Base-by-base conservation (phyloP, 202 grass and related monocot genomes). In the Bolboschoenoplectus hybrid region DNA sequence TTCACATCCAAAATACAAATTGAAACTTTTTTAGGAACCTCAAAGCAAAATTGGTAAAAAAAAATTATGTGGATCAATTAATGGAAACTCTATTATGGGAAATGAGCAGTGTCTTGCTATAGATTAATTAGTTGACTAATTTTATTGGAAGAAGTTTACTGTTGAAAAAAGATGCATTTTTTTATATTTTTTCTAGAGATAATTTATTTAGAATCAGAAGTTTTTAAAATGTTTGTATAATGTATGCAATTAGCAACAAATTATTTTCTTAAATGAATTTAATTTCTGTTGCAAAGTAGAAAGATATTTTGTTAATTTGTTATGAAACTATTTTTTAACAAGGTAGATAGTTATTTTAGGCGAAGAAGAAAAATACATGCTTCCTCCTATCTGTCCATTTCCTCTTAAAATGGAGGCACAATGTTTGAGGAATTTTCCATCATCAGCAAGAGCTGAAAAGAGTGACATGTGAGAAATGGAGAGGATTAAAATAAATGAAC, bases 41-140 rank as follows among this genome's bases (percentile, higher is more conserved):
- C 47, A 5, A 78, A 0, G 6, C 74, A 78, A 78, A 56, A 38
- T 78, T 39, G 51, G 32, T 57, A 57, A 78, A 73, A 56, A 17
- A 60, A 13, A 36, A 14, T 35, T 78, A 5, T 40, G 32, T 44
- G 46, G 38, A 39, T 12, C 5, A 38, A 40, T 78, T 78, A 57
- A 78, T 39, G 13, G 34, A 12, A 34, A 17, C 51, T 38, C 26
- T 77, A 57, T 77, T 16, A 55, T 51, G 72, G 51, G 32, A 78
- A 78, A 34, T 78, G 74, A 57, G 26, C 49, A 76, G 20, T n/a
- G 46, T 20, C 4, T 2, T 74, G 71, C 3, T 75, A 75, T 36
- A 32, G 4, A 56, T 77, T 77, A 34, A 39, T 77, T 77, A 77
- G 6, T 77, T 77, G 73, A 52, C 71, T 52, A 74, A 52, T 74